Base-by-base conservation (phyloP, 768 basidiomycete species). In the Gelatoporia subvermispora region DNA sequence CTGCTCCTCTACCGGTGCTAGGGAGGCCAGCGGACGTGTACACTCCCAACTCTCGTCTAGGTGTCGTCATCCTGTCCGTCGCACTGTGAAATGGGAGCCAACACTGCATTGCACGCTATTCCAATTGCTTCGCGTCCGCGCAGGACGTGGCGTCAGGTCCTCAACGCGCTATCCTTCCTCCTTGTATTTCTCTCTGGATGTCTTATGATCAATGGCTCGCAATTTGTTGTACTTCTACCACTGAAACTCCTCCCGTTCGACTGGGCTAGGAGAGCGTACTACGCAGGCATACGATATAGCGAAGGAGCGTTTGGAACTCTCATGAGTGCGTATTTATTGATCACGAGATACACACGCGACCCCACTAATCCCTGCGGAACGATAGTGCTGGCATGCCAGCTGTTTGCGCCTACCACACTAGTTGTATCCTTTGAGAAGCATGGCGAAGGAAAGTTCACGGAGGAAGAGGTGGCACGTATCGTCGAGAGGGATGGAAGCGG, bases 271-370 rank as follows among this genome's bases (percentile, higher is more conserved):
- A 68, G 66, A 18, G 60, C 83, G 43, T 92, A 90, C 61, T 75
- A 84, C 43, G 70, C 78, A 45, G 87, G 84, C 1, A 80, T 93
- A 43, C 74, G 84, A 35, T 84, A 84, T 58, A 90, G 88, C 48
- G 93, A 94, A 68, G 89, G 86, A 22, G 76, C 85, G 15, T 93
- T 91, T 66, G 90, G 82, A 17, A 72, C 73, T 54, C 72, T 94
- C 23, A 66, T 89, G 60, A 77, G 90, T 90, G 57, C 61, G 82
- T 59, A 15, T 39, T n/a, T n/a, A 42, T 21, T 34, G 13, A 48
- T 41, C n/a, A n/a, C n/a, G n/a, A n/a, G n/a, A n/a, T 7, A 45
- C 22, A 13, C 35, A 23, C 17, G 18, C 9, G 15, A 43, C 20
- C 18, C 16, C 34, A n/a, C 28, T 41, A 7, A 18, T 8, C 31